Evolutionary conservation across 1,284 basidiomycete species (phyloP), one percentile per base, ranked within the genome.

Genomic region (Trichosporon ovoides): DNA sequence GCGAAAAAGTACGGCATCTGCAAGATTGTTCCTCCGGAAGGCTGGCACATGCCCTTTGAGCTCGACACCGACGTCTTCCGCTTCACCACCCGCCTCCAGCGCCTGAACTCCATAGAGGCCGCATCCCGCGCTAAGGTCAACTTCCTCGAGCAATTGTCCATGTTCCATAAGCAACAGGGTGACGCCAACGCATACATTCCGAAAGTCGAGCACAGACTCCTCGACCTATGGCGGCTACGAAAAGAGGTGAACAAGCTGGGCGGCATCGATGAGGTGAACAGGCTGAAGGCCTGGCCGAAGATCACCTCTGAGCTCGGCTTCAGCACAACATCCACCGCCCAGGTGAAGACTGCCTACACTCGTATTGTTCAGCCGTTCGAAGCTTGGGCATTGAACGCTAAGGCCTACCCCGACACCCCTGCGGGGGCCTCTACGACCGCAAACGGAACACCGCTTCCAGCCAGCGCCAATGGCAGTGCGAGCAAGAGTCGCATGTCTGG

Each of bases 31-130:
- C 96, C 96, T 58, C 96, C 96, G 1, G 81, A 84, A 60, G 90
- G 85, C 35, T 98, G 96, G 96, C 84, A 87, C 67, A 95, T 97
- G 85, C 91, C 94, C 14, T 98, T 97, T 76, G 87, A 90, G n/a
- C 88, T 94, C 46, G 88, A 98, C 74, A 91, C 92, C 33, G 88
- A 93, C 83, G 68, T 65, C 61, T 77, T 76, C 68, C 73, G 75
- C 58, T 99, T 99, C 81, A 92, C 90, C 77, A 98, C 95, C 52
- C 86, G 96, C 53, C 80, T 98, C 52, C 94, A 98, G 79, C 85
- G 89, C 58, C 83, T 99, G 69, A 98, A 98, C 77, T 93, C 91
- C 64, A 92, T 99, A 67, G 95, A 97, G 79, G 96, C 96, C 14
- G 91, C 93, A 53, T 94, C 93, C 54, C 83, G 96, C 64, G 95